Conservation (phyloP, 108 stramenopile species). For the Skeletonema grethae region DNA sequence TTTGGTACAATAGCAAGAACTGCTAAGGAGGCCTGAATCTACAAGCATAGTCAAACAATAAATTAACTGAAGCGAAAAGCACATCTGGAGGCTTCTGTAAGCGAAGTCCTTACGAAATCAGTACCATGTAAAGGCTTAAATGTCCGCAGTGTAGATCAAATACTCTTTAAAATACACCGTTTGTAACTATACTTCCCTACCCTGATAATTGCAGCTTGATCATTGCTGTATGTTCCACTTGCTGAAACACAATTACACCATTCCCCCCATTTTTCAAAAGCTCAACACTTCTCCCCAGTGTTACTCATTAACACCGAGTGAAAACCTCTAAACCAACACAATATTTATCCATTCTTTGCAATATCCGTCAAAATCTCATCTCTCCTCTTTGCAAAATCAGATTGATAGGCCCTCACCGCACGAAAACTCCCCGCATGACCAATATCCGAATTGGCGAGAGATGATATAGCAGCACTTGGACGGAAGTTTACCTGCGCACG, state of each 20-base stretch:
- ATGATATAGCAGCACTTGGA: constrained; percentile 53
- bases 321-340: background rate
- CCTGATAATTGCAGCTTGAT: background rate
- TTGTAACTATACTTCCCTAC: background rate
- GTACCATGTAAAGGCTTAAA: background rate
- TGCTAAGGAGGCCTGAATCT: no score
- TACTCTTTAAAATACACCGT: background rate
- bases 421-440: constrained; percentile 59
- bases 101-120: background rate
- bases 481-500: constrained; percentile 55
- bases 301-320: background rate
- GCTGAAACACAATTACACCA: background rate
- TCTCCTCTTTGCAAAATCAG: constrained; percentile 53
- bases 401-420: constrained; percentile 56
- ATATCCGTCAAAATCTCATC: constrained; percentile 60
- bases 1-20: no score
- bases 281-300: background rate
- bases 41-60: no score
- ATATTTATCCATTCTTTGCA: constrained; percentile 40
- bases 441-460: constrained; percentile 54
- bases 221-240: background rate
- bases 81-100: no score
- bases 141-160: background rate
- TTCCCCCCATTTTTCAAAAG: background rate
- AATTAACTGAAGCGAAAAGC: no score